phyloP scores from a whole-genome alignment of 2,329 filamentous ascomycete genomes.

The Aspergillus sp. region DNA sequence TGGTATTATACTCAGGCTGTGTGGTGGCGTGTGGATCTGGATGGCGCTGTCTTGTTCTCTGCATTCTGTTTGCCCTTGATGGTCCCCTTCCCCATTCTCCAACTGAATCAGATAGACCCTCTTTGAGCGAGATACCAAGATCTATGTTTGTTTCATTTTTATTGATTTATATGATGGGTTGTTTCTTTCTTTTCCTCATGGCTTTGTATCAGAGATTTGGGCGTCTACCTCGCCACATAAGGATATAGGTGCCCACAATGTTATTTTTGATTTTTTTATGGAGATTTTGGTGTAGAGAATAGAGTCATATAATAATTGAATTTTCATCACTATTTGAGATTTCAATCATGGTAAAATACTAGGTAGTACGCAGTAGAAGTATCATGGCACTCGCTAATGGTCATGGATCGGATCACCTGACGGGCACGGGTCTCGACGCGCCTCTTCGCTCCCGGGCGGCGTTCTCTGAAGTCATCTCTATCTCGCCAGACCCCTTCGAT shows the following conservation, averaged over 20 bases:
- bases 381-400: too few relatives aligned
- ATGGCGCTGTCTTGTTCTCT: constrained; percentile 36
- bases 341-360: too few relatives aligned
- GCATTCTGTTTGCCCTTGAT: constrained; percentile 30
- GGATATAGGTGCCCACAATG: too few relatives aligned
- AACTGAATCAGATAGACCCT: constrained; percentile 38
- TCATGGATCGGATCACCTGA: constrained; percentile 25
- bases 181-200: constrained; percentile 5
- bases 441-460: constrained; percentile 13
- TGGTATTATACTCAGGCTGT: constrained; percentile 26
- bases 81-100: constrained; percentile 25
- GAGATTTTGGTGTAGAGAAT: too few relatives aligned
- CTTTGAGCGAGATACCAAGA: constrained; percentile 43
- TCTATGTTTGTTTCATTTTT: constrained; percentile 30
- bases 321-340: too few relatives aligned
- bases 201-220: constrained; percentile 3
- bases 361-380: too few relatives aligned
- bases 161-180: not conserved
- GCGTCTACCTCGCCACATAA: too few relatives aligned
- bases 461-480: constrained; percentile 29
- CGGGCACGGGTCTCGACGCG: constrained; percentile 29
- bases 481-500: constrained; percentile 21
- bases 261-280: too few relatives aligned
- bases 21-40: constrained; percentile 32
- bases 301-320: too few relatives aligned